These are phyloP conservation scores for Hortiboletus flavorubellus DNA, from an alignment of 768 basidiomycete species.

Conservation along the genomic window DNA sequence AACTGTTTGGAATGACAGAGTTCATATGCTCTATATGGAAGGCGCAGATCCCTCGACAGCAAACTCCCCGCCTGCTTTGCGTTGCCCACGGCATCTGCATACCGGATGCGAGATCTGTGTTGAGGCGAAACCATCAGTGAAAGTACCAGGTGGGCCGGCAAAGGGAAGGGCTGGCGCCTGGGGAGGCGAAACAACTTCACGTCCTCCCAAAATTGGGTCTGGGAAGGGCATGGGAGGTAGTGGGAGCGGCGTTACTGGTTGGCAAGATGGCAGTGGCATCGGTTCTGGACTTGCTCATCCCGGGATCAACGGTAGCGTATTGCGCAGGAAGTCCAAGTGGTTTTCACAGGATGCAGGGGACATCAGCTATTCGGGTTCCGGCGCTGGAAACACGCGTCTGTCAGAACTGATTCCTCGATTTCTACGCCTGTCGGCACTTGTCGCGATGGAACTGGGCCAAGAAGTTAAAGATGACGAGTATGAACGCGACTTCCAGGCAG, in stretches of 20 bases:
- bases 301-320: conserved; percentile 51
- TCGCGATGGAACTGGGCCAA: conserved; percentile 71
- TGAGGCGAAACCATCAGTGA: conserved; percentile 46
- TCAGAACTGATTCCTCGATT: conserved; percentile 68
- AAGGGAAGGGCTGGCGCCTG: conserved; percentile 23
- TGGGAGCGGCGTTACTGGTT: conserved; percentile 59
- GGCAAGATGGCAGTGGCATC: conserved; percentile 72
- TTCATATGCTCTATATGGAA: conserved; percentile 49
- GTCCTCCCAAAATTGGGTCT: conserved; percentile 18
- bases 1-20: conserved; percentile 39
- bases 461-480: conserved; percentile 61
- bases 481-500: conserved; percentile 31
- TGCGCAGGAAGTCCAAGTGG: conserved; percentile 48
- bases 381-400: conserved; percentile 61
- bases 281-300: conserved; percentile 65
- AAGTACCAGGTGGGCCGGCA: conserved; percentile 23
- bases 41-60: conserved; percentile 62
- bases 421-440: conserved; percentile 71
- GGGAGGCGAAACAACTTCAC: conserved; percentile 26
- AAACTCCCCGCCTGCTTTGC: conserved; percentile 58
- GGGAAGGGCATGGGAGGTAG: conserved; percentile 28
- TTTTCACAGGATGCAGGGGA: conserved; percentile 20
- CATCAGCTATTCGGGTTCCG: conserved; percentile 30
- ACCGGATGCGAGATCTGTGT: conserved; percentile 75
- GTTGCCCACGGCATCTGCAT: conserved; percentile 72